phyloP scores from a whole-genome alignment of 2,329 filamentous ascomycete genomes.

The Cytospora piceicola region DNA sequence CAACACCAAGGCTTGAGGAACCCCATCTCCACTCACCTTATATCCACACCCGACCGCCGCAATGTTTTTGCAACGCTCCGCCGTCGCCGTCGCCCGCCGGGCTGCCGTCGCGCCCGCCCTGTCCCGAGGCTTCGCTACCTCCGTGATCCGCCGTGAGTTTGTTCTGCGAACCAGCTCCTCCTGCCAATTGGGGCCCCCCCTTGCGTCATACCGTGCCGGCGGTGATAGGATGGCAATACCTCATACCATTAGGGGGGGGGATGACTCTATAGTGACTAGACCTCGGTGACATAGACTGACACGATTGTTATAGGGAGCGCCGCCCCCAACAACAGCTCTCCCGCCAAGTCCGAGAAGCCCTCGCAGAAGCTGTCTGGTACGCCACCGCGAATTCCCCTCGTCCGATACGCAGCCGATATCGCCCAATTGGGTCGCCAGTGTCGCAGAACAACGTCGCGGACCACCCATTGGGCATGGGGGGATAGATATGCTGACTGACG shows the following conservation, averaged over 20 bases:
- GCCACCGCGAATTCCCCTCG: conserved; percentile 2
- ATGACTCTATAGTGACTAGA: neutral
- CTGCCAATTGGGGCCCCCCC: conserved; percentile 32
- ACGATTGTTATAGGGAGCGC: conserved; percentile 20
- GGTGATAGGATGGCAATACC: neutral
- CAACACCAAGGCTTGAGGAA: conserved; percentile 35
- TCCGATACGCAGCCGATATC: neutral
- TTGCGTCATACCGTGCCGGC: conserved; percentile 21
- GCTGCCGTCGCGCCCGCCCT: conserved; percentile 57
- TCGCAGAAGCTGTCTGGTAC: conserved; percentile 25
- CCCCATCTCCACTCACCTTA: conserved; percentile 27
- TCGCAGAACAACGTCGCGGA: neutral
- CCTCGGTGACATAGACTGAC: neutral
- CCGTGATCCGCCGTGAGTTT: conserved; percentile 63
- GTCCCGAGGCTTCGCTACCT: conserved; percentile 64
- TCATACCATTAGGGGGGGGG: neutral
- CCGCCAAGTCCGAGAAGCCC: conserved; percentile 28
- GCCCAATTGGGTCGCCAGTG: neutral
- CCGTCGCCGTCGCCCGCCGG: conserved; percentile 63
- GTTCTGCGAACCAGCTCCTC: conserved; percentile 13
- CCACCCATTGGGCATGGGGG: neutral
- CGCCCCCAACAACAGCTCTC: conserved; percentile 17
- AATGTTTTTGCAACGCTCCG: conserved; percentile 70
- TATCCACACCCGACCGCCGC: conserved; percentile 38
- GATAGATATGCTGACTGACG: conserved; percentile 29